A percentile compares a stretch with the other conserved stretches of the same genome.
phyloP scores from a whole-genome alignment of 768 basidiomycete genomes.

The Mycena floridula region DNA sequence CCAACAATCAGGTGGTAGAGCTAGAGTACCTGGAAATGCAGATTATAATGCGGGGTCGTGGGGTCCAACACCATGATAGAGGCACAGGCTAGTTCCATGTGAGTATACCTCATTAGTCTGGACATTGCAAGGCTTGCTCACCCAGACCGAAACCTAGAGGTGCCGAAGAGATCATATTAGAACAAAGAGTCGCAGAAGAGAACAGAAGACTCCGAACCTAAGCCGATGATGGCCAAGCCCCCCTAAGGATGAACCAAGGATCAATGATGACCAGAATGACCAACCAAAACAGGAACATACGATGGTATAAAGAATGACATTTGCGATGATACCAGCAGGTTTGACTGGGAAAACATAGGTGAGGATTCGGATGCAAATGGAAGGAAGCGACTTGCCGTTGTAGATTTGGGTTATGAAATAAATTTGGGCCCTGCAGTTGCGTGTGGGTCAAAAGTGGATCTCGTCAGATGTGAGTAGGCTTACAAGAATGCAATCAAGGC shows the following conservation, averaged over 20 bases:
- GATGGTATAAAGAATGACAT: slow-evolving; percentile 1
- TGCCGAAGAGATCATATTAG: background rate
- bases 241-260: background rate
- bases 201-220: too few relatives aligned
- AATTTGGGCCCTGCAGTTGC: slow-evolving; percentile 8
- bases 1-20: background rate
- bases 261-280: background rate
- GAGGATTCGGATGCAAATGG: background rate
- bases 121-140: background rate
- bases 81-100: slow-evolving; percentile 3
- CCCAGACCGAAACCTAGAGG: background rate
- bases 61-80: slow-evolving; percentile 6
- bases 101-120: background rate
- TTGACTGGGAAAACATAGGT: slow-evolving; percentile 3
- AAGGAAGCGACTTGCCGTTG: background rate
- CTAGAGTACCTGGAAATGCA: background rate
- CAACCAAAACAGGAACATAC: background rate
- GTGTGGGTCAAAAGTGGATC: background rate
- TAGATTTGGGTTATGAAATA: slow-evolving; percentile 8
- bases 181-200: too few relatives aligned
- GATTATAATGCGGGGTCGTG: slow-evolving; percentile 3
- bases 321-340: background rate
- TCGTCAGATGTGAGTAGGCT: background rate
- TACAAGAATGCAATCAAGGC: slow-evolving; percentile 4
- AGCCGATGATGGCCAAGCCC: slow-evolving; percentile 4